These are phyloP conservation scores for Jamesozyma hellenica DNA, from an alignment of 805 yeast species.

Conservation along the genomic window DNA sequence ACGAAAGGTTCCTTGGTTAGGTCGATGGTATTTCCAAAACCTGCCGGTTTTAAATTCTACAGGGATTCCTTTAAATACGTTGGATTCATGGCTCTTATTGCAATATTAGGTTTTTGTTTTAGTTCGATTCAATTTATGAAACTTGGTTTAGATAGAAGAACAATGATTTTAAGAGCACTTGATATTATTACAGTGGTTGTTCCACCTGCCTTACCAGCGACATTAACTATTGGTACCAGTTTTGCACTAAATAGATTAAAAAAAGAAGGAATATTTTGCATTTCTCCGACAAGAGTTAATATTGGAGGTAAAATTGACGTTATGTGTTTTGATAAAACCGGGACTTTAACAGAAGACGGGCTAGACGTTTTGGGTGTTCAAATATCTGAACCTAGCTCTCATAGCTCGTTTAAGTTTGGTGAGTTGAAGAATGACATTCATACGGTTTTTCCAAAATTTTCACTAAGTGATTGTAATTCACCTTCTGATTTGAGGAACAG, in stretches of 20 bases:
- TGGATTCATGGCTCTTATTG: slow-evolving; percentile 86
- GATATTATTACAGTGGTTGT: slow-evolving; percentile 94
- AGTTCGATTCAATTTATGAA: slow-evolving; percentile 76
- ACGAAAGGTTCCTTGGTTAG: slow-evolving; percentile 90
- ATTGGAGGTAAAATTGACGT: slow-evolving; percentile 92
- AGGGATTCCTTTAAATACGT: slow-evolving; percentile 91
- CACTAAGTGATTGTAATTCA: slow-evolving; percentile 24
- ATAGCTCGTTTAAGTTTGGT: slow-evolving; percentile 19
- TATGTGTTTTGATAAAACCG: slow-evolving; percentile 92
- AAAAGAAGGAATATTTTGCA: slow-evolving; percentile 65
- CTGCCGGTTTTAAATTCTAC: slow-evolving; percentile 86
- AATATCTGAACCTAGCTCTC: slow-evolving; percentile 15
- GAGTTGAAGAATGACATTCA: slow-evolving; percentile 17
- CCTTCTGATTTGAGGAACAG: slow-evolving; percentile 23
- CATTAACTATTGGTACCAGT: slow-evolving; percentile 90
- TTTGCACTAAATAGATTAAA: slow-evolving; percentile 77
- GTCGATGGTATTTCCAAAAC: slow-evolving; percentile 95
- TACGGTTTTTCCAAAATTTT: slow-evolving; percentile 20
- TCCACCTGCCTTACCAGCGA: slow-evolving; percentile 98
- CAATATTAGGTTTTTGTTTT: slow-evolving; percentile 70
- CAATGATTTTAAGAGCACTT: slow-evolving; percentile 78
- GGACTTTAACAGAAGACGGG: slow-evolving; percentile 95
- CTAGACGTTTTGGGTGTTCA: slow-evolving; percentile 75
- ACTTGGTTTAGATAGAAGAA: slow-evolving; percentile 55
- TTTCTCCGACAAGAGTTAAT: slow-evolving; percentile 88